Base-by-base conservation (phyloP, 192 early-diverging fungal genomes). In the Linnemannia zychae region DNA sequence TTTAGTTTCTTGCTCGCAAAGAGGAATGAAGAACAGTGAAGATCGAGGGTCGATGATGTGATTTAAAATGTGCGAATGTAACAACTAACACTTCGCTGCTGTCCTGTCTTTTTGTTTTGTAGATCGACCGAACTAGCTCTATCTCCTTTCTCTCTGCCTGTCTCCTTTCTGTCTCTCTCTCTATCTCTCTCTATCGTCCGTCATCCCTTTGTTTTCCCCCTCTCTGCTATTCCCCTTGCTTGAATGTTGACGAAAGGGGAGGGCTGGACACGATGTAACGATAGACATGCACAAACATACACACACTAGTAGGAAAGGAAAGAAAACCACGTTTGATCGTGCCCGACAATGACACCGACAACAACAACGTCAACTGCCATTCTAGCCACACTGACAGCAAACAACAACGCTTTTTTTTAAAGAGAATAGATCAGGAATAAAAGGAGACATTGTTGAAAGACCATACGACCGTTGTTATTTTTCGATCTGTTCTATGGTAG, bases 121-220 rank as follows among this genome's bases (percentile, higher is more conserved):
- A 40, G 67, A 68, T 68, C 67, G 20, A 38, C 48, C 17, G 48
- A 11, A 49, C 48, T 49, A 49, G 74, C 20, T 74, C 57, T 40
- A 12, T 49, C 17, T 33, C 24, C 40, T 53, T n/a, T 31, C 47
- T 47, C 48, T 67, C 31, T 12, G 33, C 28, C 57, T 53, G 37
- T 34, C 67, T 72, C 37, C 22, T 66, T 2, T 72, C 20, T 53
- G 38, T 66, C 52, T 24, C 53, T 46, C 48, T 40, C 57, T 31
- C 20, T 53, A 40, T 66, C 52, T 24, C 53, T 46, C 48, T 40
- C 57, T 31, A n/a, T n/a, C n/a, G n/a, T n/a, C n/a, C n/a, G 57
- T 74, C 52, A 37, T 48, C 71, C 53, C 44, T 76, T 57, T 46
- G 60, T 66, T 66, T 38, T 3, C 5, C 68, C 15, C 50, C 7